A percentile compares a stretch with the other conserved stretches of the same genome.
These are phyloP conservation scores for Annona cherimola DNA, from an alignment of 164 flowering plant genomes.

Conservation along the genomic window DNA sequence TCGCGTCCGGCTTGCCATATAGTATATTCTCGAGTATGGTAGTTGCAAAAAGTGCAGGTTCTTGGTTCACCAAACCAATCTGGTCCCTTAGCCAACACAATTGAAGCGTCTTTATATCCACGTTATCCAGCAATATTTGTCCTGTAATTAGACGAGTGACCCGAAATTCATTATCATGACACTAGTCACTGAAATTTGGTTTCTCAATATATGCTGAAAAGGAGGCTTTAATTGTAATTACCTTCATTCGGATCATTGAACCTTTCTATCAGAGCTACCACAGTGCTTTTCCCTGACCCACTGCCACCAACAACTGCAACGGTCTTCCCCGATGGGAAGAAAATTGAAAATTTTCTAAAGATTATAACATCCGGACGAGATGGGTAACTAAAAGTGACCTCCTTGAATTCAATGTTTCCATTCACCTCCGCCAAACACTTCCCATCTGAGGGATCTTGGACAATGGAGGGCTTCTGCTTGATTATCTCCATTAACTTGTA, in stretches of 20 bases:
- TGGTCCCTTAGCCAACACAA: slow-evolving; percentile 84
- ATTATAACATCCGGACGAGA: slow-evolving; percentile 89
- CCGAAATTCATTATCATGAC: neutral
- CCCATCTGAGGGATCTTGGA: too few species aligned
- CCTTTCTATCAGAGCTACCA: slow-evolving; percentile 84
- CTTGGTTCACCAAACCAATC: slow-evolving; percentile 95
- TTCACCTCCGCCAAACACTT: too few species aligned
- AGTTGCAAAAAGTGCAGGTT: slow-evolving; percentile 96
- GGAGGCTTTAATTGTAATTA: slow-evolving; percentile 24
- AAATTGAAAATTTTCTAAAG: slow-evolving; percentile 68
- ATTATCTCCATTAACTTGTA: too few species aligned
- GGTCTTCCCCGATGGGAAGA: slow-evolving; percentile 89
- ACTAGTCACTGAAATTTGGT: neutral
- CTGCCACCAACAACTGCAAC: slow-evolving; percentile 99
- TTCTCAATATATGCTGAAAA: neutral
- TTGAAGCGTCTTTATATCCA: slow-evolving; percentile 75
- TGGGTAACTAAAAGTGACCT: too few species aligned
- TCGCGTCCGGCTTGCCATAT: slow-evolving; percentile 89
- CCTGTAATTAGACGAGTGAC: slow-evolving; percentile 43
- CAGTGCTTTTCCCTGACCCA: slow-evolving; percentile 98
- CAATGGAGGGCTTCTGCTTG: too few species aligned
- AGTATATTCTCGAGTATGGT: slow-evolving; percentile 88
- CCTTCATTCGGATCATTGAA: slow-evolving; percentile 94
- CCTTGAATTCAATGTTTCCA: too few species aligned
- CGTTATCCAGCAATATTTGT: slow-evolving; percentile 70